phyloP scores from a whole-genome alignment of 805 yeast species.

The Zygoascus biomembranicola region DNA sequence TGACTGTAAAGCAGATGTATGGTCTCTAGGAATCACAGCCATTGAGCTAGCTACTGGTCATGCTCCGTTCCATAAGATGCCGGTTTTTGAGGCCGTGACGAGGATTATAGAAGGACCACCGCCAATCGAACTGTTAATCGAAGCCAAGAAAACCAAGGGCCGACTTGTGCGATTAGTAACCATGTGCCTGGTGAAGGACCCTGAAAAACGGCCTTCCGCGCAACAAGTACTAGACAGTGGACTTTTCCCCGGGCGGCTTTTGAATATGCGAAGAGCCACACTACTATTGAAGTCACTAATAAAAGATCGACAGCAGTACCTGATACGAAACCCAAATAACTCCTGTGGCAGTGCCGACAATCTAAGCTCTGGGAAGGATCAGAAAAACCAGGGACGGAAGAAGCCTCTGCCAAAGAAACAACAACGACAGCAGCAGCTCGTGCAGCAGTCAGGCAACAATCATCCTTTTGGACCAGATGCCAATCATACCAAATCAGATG shows the following conservation, averaged over 20 bases:
- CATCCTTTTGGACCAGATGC: too few species aligned
- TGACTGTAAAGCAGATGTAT: constrained; percentile 81
- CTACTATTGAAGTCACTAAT: too few species aligned
- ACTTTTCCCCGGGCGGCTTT: constrained; percentile 29
- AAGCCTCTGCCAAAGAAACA: too few species aligned
- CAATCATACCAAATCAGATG: not conserved
- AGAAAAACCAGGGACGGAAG: too few species aligned
- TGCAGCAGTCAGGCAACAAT: too few species aligned
- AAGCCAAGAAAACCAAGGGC: constrained; percentile 34
- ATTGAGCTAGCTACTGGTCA: constrained; percentile 75
- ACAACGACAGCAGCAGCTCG: too few species aligned
- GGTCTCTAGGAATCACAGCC: constrained; percentile 93
- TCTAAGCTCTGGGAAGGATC: too few species aligned
- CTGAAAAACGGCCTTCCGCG: constrained; percentile 57
- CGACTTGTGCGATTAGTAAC: constrained; percentile 47
- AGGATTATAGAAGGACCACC: constrained; percentile 59
- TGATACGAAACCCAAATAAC: too few species aligned
- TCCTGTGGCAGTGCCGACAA: too few species aligned
- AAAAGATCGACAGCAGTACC: too few species aligned
- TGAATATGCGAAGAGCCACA: too few species aligned
- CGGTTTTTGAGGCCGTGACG: constrained; percentile 70
- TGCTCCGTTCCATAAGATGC: constrained; percentile 69
- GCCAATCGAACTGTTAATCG: constrained; percentile 34
- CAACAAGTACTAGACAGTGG: constrained; percentile 40
- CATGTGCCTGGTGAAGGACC: constrained; percentile 60